Conservation (phyloP, 768 basidiomycete genomes). For the Rickenella mellea region DNA sequence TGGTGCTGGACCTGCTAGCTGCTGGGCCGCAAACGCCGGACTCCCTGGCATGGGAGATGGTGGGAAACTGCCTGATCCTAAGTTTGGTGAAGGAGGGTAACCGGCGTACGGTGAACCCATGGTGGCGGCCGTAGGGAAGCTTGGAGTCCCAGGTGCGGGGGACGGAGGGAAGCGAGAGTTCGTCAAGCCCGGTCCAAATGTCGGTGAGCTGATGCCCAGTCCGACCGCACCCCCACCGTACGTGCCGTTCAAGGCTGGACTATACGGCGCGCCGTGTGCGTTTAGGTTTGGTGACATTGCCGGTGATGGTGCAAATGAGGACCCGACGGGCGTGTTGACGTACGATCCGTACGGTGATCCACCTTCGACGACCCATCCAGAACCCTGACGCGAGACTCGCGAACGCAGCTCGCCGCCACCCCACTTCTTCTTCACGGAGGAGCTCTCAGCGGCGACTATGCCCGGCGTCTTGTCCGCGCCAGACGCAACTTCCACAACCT, state of each 20-base stretch:
- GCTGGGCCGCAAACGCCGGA: constrained; percentile 11
- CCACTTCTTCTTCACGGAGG: constrained; percentile 58
- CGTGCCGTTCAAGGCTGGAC: not conserved
- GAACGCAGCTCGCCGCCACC: constrained; percentile 54
- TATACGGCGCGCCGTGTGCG: constrained; percentile 6
- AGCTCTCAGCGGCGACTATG: constrained; percentile 59
- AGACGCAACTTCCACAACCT: constrained; percentile 57
- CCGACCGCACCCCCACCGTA: constrained; percentile 2
- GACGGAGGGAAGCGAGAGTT: constrained; percentile 6
- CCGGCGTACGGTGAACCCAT: constrained; percentile 15
- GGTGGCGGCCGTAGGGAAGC: constrained; percentile 19
- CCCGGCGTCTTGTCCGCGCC: constrained; percentile 40
- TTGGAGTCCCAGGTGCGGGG: constrained; percentile 2
- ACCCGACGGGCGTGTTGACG: constrained; percentile 24
- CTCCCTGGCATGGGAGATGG: constrained; percentile 8
- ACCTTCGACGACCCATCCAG: constrained; percentile 52
- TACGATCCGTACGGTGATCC: constrained; percentile 28
- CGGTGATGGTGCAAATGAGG: constrained; percentile 22
- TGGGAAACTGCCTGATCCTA: constrained; percentile 9
- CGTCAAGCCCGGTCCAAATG: constrained; percentile 4
- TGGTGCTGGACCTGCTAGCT: too few species aligned
- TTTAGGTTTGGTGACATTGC: constrained; percentile 12
- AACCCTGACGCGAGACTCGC: constrained; percentile 51
- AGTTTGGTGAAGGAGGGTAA: constrained; percentile 8
- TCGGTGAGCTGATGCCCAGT: constrained; percentile 9